A percentile compares a stretch with the other conserved stretches of the same genome.
These are phyloP conservation scores for Tetrapisispora namnaoensis DNA, from an alignment of 805 yeast genomes.

Conservation along the genomic window DNA sequence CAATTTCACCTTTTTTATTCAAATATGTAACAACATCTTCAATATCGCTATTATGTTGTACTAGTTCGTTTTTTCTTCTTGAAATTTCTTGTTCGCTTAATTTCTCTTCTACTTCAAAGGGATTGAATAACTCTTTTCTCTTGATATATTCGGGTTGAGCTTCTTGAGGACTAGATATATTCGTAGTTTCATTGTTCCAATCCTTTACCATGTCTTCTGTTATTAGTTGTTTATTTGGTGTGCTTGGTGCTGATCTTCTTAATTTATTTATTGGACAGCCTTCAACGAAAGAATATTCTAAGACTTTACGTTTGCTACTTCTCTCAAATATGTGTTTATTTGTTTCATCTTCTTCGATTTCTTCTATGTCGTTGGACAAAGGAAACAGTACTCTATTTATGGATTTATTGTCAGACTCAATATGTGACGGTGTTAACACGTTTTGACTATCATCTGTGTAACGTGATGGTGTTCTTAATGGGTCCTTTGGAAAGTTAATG, in stretches of 20 bases:
- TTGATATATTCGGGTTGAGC: slow-evolving; percentile 6
- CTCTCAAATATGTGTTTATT: neutral
- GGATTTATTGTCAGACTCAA: neutral
- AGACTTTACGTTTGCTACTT: neutral
- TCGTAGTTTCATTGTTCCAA: slow-evolving; percentile 21
- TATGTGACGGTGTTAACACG: neutral
- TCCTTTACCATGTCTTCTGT: slow-evolving; percentile 25
- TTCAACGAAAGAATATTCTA: neutral
- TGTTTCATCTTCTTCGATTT: neutral
- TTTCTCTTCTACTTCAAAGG: slow-evolving; percentile 9
- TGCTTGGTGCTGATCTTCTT: slow-evolving; percentile 21
- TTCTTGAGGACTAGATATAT: slow-evolving; percentile 10
- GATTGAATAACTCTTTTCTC: slow-evolving; percentile 7
- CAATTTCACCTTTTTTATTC: slow-evolving; percentile 28
- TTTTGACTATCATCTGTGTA: neutral
- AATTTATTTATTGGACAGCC: slow-evolving; percentile 2
- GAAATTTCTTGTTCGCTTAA: slow-evolving; percentile 9
- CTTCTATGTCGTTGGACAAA: neutral
- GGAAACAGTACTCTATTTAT: neutral
- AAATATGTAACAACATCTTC: slow-evolving; percentile 23
- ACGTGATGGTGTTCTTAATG: neutral
- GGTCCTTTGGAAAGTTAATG: neutral
- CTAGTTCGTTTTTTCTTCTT: slow-evolving; percentile 8
- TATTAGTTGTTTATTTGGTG: slow-evolving; percentile 31
- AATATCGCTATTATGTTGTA: slow-evolving; percentile 15